Conservation (phyloP, 148 eudicot species). For the Vaccinium vitisidaea region DNA sequence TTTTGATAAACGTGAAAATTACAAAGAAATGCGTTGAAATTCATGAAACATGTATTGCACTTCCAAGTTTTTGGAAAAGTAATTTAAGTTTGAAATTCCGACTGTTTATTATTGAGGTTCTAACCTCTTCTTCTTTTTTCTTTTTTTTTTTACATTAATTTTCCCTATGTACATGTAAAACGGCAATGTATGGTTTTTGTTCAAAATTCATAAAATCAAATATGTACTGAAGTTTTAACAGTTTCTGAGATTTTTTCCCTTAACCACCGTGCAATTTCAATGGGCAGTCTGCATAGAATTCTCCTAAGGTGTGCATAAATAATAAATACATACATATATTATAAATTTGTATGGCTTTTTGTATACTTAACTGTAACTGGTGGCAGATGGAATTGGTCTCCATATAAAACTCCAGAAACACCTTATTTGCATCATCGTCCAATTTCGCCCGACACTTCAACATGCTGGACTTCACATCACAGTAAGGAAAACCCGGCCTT, state of each 20-base stretch:
- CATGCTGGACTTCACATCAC: slow-evolving; percentile 48
- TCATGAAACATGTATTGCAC: not conserved
- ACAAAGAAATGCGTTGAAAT: not conserved
- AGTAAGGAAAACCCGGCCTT: slow-evolving; percentile 49
- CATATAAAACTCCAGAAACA: slow-evolving; percentile 64
- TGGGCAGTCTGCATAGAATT: not conserved
- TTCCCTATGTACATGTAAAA: not conserved
- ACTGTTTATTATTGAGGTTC: not conserved
- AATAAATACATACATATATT: not conserved
- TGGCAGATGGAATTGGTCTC: slow-evolving; percentile 69
- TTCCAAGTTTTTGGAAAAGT: not conserved
- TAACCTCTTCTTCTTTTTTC: not conserved
- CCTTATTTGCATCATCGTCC: slow-evolving; percentile 47
- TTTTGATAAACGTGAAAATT: too few species aligned
- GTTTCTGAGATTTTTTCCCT: not conserved
- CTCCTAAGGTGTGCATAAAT: not conserved
- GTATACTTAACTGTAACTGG: slow-evolving; percentile 62
- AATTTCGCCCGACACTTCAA: slow-evolving; percentile 46
- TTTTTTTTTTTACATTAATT: not conserved
- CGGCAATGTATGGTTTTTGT: not conserved
- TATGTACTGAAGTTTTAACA: not conserved
- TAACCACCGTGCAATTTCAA: not conserved
- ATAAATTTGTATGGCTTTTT: not conserved
- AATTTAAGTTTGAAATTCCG: not conserved
- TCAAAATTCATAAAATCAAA: not conserved